phyloP scores from a whole-genome alignment of 163 green algal genomes.

The Smithsoniella earleae region DNA sequence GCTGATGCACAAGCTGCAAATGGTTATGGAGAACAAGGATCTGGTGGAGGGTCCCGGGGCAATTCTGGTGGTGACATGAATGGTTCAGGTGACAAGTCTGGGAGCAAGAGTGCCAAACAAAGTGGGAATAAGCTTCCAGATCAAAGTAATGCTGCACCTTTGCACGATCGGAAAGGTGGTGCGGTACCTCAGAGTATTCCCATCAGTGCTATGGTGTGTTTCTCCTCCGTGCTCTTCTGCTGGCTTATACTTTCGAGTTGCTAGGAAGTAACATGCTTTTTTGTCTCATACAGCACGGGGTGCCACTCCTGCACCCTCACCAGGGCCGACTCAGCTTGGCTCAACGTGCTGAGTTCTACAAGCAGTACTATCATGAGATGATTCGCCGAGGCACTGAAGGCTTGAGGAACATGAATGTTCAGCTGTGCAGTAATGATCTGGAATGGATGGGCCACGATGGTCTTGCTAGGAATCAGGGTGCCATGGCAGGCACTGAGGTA shows the following conservation, averaged over 20 bases:
- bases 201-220: constrained; percentile 5
- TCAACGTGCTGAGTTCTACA: constrained; percentile 20
- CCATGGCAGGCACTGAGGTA: neutral
- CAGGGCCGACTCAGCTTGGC: neutral
- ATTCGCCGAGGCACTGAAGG: constrained; percentile 13
- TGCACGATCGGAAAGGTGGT: neutral
- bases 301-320: neutral
- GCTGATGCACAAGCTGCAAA: constrained; percentile 27
- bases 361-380: constrained; percentile 30
- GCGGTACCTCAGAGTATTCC: neutral
- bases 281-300: neutral
- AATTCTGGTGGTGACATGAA: constrained; percentile 2
- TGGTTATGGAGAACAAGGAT: constrained; percentile 21
- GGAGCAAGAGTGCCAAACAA: constrained; percentile 26
- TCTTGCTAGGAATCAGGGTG: neutral
- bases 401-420: constrained; percentile 9
- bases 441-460: neutral
- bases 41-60: neutral
- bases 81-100: constrained; percentile 27
- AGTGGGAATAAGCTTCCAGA: neutral
- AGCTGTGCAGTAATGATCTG: neutral
- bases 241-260: neutral
- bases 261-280: neutral
- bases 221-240: neutral
- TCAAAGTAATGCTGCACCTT: neutral